phyloP scores from a whole-genome alignment of 1,284 basidiomycete genomes.

The Neotropicomus parvogracilis region DNA sequence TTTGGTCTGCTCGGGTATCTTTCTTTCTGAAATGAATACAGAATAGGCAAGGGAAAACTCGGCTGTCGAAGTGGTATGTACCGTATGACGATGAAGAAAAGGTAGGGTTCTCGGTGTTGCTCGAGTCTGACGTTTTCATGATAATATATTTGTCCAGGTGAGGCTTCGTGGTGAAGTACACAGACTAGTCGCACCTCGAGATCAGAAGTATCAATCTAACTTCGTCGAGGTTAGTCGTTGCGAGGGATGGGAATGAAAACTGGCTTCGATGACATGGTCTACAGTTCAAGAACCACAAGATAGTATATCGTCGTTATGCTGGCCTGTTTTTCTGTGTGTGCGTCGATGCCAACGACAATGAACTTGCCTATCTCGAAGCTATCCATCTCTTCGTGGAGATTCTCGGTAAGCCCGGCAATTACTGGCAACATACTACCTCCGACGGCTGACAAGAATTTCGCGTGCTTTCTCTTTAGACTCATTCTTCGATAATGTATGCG shows the following conservation, averaged over 20 bases:
- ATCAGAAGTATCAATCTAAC: conserved; percentile 99
- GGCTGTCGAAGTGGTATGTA: conserved; percentile 96
- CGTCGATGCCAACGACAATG: conserved; percentile 97
- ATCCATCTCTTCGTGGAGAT: conserved; percentile 99
- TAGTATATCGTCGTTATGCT: conserved; percentile 93
- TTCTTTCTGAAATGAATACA: conserved; percentile 32
- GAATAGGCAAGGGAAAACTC: conserved; percentile 97
- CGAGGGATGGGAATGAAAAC: neutral
- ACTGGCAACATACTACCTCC: neutral
- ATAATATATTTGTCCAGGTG: conserved; percentile 48
- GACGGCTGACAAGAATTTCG: conserved; percentile 1
- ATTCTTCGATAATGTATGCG: conserved; percentile 98
- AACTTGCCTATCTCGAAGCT: conserved; percentile 93
- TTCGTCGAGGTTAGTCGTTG: conserved; percentile 86
- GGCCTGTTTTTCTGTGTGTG: conserved; percentile 98
- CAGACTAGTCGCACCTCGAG: conserved; percentile 90
- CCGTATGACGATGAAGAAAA: conserved; percentile 96
- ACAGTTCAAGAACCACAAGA: conserved; percentile 93
- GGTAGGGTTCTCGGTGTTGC: conserved; percentile 41
- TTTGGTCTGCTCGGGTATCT: neutral
- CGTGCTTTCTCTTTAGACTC: conserved; percentile 57
- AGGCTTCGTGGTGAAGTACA: conserved; percentile 94
- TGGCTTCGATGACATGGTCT: conserved; percentile 6
- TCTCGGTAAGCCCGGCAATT: conserved; percentile 60
- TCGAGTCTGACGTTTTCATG: conserved; percentile 1